Evolutionary conservation across 306 rosid genomes (phyloP), one percentile per base, ranked within the genome.

Genomic region (Notholithocarpus densiflorus): DNA sequence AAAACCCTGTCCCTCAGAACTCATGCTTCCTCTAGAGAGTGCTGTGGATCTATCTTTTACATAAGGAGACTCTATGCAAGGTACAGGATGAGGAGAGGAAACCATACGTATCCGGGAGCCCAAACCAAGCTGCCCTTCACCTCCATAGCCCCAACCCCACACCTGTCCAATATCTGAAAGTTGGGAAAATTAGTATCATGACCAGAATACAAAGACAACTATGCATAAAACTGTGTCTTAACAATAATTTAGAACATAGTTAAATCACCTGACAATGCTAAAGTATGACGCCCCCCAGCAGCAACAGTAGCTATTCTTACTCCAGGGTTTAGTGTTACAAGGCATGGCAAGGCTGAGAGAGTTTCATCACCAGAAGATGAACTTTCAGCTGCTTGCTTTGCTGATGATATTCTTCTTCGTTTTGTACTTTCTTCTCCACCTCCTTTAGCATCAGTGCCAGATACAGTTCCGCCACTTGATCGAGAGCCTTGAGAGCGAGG

Each of bases 101-200:
- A 94, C 97, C 94, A 92, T 92, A 20, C 97, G 98, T 83, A 94
- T 84, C 75, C 92, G 90, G 73, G 97, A 90, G 80, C 98, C 97
- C 85, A 94, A 81, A 79, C 98, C 98, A 83, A 94, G 98, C 83
- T 94, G 98, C 79, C 98, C 98, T 90, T 94, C 98, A 51, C 98
- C 98, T 84, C 98, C 98, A 84, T 94, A 94, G 72, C 98, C 98
- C 98, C 98, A 94, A 76, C 98, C 98, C 98, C 98, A 94, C 84
- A 94, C 97, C 82, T 94, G 97, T 74, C 98, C 98, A 73, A 86
- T 79, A 89, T 94, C 98, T 94, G 94, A 86, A 84, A 84, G 79
- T 74, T 83, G 60, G 75, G 82, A 82, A 80, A 83, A 84, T 72
- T 75, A 82, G 79, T 69, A 61, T 80, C 53, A 76, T 52, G 52